Percentiles rank a stretch among this genome's conserved stretches.
Evolutionary conservation across 306 rosid genomes (phyloP).

Genomic region (Argentina anserina): DNA sequence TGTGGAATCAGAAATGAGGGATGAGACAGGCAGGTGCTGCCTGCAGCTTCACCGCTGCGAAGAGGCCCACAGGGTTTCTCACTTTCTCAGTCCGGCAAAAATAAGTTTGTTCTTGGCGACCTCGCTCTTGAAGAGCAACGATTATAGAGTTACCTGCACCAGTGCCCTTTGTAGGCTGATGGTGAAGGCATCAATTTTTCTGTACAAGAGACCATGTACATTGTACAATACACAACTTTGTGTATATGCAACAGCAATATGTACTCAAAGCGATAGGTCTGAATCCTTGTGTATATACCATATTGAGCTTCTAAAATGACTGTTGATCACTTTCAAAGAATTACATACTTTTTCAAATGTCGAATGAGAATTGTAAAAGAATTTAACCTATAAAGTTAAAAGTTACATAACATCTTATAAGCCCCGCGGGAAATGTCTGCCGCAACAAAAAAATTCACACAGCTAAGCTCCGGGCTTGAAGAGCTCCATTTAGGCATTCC

Average conservation of each 20-base stretch:
- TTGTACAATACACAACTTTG: not conserved
- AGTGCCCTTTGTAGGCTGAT: not conserved
- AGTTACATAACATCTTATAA: conserved; percentile 2
- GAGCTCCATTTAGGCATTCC: conserved; percentile 50
- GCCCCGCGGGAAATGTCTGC: not conserved
- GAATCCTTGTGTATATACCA: not conserved
- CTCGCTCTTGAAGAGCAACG: not conserved
- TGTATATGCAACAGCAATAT: not conserved
- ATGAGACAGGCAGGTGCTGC: not conserved
- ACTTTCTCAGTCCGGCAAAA: not conserved
- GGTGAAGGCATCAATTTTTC: not conserved
- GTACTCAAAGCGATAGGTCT: not conserved
- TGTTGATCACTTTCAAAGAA: not conserved
- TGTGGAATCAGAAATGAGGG: conserved; percentile 25
- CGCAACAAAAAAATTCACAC: conserved; percentile 30
- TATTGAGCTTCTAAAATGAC: not conserved
- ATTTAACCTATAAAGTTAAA: conserved; percentile 1
- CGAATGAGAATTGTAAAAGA: not conserved
- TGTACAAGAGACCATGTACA: not conserved
- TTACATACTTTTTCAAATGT: not conserved
- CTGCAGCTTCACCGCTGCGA: not conserved
- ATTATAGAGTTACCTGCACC: not conserved
- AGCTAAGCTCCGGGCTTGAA: conserved; percentile 37
- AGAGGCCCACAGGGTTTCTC: not conserved
- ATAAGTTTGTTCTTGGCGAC: not conserved